Base-by-base conservation (phyloP, 805 yeast species). In the Cyberlindnera mycetangii region DNA sequence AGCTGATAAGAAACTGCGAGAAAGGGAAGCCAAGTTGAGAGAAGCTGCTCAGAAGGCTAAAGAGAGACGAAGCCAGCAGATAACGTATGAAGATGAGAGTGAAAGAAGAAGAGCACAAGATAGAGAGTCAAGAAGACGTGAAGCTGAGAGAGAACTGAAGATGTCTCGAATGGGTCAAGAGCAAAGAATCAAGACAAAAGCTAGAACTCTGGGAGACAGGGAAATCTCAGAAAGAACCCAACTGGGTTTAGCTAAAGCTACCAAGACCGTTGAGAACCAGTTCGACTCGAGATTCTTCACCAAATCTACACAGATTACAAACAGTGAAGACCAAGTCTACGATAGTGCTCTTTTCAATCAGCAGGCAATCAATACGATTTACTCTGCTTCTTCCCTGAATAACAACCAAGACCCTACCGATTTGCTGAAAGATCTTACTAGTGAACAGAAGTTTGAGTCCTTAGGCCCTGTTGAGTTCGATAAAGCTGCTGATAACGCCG, bases 281-380 rank as follows among this genome's bases (percentile, higher is more conserved):
- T 79, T 78, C 52, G 92, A 84, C 55, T 70, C 86, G 0, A 68
- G 86, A 24, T 59, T 84, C 27, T 82, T 72, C 50, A 61, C 75
- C 9, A 71, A 70, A 22, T 75, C 75, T 2, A 63, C 76, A 2
- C 69, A 69, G 31, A 57, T 68, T 1, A 55, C 60, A 17, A 59
- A 59, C 20, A 57, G 65, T 34, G 76, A 70, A 21, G 81, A 74
- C 40, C 79, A 75, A 53, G 64, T 79, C 3, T 83, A 83, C 53
- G 84, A 79, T 49, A 70, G 61, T 40, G 81, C 88, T 1, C 59
- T 84, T 20, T 83, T 82, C 31, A 75, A 70, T 3, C 79, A 76
- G 43, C 76, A 74, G 43, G 78, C 75, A 5, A 62, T 78, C 7
- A 69, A 70, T 37, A 71, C 67, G 41, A 68, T 80, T 12, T 81